Evolutionary conservation across 1,284 basidiomycete genomes (phyloP), one percentile per base, ranked within the genome.

Genomic region (Papiliotrema laurentii): DNA sequence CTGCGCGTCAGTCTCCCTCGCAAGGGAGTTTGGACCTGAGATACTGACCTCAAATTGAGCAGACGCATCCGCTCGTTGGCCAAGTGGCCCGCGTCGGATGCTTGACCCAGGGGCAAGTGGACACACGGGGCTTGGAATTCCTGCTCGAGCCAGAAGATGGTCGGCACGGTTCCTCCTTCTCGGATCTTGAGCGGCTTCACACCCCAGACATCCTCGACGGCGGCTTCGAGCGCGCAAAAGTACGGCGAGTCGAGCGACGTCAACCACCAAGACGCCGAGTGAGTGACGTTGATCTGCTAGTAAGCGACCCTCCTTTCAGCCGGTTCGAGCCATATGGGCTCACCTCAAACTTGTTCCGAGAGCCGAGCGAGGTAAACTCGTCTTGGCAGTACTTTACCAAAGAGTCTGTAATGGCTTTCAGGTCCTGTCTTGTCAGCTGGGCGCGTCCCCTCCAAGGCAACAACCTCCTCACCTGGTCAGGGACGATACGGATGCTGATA

Each of bases 181-280:
- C 92, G 80, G 49, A 96, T 94, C 43, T 86, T 83, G 56, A 97
- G 75, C 3, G 93, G 93, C 53, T 84, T 80, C 24, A 82, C 75
- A 16, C 83, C 83, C 92, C 90, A 96, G 60, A 93, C 89, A 40
- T 89, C 83, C 51, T 80, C 77, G 0, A 97, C 82, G 9, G 90
- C 86, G 34, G 78, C 76, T 67, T 91, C 87, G 19, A 97, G 78
- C 0, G 87, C 84, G 58, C 82, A 79, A 76, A 92, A 91, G 81
- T 87, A 94, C 2, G 80, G 78, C 52, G 85, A 85, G 44, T 89
- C 81, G 25, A 91, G 79, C 42, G 86, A 82, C 0, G 92, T 91
- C 1, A 97, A 78, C 94, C 94, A 98, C 92, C 93, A 98, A 63
- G 92, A 86, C 0, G 91, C 92, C 1, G 82, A 85, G 56, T 91